Evolutionary conservation across 23 red algal species (phyloP).

Genomic region (Gracilariopsis chorda): DNA sequence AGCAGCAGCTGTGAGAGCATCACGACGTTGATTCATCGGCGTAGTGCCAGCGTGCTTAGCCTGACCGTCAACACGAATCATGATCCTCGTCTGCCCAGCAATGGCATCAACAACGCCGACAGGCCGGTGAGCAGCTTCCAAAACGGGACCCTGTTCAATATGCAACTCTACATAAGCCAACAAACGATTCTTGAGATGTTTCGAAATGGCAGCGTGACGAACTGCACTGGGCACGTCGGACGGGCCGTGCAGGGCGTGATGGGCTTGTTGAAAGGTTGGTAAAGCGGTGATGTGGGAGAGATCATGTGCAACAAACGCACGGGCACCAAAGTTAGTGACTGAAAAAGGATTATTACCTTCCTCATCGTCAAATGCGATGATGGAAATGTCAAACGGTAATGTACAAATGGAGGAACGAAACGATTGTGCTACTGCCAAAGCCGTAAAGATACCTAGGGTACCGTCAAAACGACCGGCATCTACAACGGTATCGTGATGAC

Average conservation of each 20-base stretch:
- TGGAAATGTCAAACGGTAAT: slow-evolving; percentile 66
- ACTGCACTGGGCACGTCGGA: slow-evolving; percentile 1
- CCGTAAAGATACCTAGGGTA: slow-evolving; percentile 63
- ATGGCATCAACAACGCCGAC: slow-evolving; percentile 68
- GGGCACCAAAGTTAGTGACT: slow-evolving; percentile 55
- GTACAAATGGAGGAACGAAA: slow-evolving; percentile 20
- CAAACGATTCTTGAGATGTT: neutral
- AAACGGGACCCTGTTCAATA: slow-evolving; percentile 87
- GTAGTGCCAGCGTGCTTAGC: slow-evolving; percentile 83
- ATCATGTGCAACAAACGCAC: slow-evolving; percentile 40
- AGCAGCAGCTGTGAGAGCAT: slow-evolving; percentile 72
- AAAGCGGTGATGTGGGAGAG: neutral
- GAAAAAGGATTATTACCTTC: slow-evolving; percentile 84
- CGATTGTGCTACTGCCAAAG: slow-evolving; percentile 61
- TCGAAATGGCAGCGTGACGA: neutral
- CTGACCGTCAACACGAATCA: slow-evolving; percentile 6
- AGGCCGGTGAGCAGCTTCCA: slow-evolving; percentile 14
- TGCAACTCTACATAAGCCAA: slow-evolving; percentile 71
- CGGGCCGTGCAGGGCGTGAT: neutral
- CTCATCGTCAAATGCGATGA: slow-evolving; percentile 88
- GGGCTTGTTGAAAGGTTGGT: neutral
- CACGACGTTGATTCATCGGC: slow-evolving; percentile 57
- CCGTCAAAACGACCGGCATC: slow-evolving; percentile 70
- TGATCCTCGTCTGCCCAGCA: slow-evolving; percentile 60
- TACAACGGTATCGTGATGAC: slow-evolving; percentile 78